A percentile compares a stretch with the other conserved stretches of the same genome.
phyloP scores from a whole-genome alignment of 345 rosid species.

The Linum lewisii region DNA sequence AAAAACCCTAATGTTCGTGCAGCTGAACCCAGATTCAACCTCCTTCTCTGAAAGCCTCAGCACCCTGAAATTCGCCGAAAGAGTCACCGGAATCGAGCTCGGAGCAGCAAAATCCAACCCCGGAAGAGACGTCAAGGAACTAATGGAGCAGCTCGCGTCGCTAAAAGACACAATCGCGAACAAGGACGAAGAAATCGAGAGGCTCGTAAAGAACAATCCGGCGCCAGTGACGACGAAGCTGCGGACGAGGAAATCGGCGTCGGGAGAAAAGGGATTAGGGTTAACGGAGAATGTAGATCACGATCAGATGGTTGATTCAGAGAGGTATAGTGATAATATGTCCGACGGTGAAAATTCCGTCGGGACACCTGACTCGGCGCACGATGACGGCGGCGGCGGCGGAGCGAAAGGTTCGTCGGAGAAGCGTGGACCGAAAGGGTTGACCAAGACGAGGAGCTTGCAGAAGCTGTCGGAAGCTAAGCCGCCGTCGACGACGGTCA shows the following conservation, averaged over 20 bases:
- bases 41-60: constrained; percentile 78
- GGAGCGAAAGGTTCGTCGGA: neutral
- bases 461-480: constrained; percentile 24
- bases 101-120: constrained; percentile 96
- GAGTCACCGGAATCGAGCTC: constrained; percentile 91
- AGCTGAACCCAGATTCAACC: constrained; percentile 72
- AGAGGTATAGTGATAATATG: constrained; percentile 20
- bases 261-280: neutral
- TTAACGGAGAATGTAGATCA: neutral
- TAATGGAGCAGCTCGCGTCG: constrained; percentile 87
- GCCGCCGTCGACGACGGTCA: constrained; percentile 9
- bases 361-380: constrained; percentile 33
- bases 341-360: constrained; percentile 37
- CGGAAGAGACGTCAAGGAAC: constrained; percentile 66
- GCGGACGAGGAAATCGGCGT: constrained; percentile 19
- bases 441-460: constrained; percentile 17
- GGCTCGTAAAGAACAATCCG: constrained; percentile 48
- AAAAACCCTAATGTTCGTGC: constrained; percentile 93
- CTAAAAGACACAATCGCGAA: constrained; percentile 70
- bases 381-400: constrained; percentile 27
- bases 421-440: neutral
- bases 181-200: constrained; percentile 83
- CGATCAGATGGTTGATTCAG: constrained; percentile 19
- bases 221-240: constrained; percentile 13
- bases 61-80: constrained; percentile 91